phyloP scores from a whole-genome alignment of 768 basidiomycete genomes.

The Boletus sp. region DNA sequence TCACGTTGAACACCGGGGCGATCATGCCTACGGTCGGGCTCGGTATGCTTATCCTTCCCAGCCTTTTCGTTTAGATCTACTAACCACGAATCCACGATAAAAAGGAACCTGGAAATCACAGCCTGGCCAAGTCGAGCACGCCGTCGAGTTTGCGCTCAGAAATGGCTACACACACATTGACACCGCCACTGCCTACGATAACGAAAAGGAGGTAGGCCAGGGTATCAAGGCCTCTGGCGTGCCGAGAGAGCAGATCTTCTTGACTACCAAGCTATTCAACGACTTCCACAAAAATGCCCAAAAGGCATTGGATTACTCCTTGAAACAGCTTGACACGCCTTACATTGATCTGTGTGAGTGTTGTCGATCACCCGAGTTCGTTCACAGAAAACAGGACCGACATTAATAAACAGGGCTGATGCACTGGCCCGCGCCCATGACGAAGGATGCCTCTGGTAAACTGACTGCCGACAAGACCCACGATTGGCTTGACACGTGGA shows the following conservation, averaged over 20 bases:
- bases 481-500: conserved; percentile 78
- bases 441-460: conserved; percentile 34
- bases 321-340: conserved; percentile 60
- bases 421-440: conserved; percentile 81
- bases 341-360: conserved; percentile 76
- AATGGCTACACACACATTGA: conserved; percentile 71
- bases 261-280: conserved; percentile 71
- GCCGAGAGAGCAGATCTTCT: conserved; percentile 66
- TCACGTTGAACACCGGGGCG: conserved; percentile 73
- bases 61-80: background rate
- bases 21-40: conserved; percentile 74
- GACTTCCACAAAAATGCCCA: conserved; percentile 55
- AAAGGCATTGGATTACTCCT: conserved; percentile 60
- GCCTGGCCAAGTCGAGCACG: conserved; percentile 65
- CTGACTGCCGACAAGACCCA: conserved; percentile 46
- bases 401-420: conserved; percentile 68
- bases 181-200: conserved; percentile 64
- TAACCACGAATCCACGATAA: background rate
- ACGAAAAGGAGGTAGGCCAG: conserved; percentile 70
- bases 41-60: conserved; percentile 32
- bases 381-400: conserved; percentile 50
- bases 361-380: no score
- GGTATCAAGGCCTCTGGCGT: conserved; percentile 77
- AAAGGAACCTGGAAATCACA: conserved; percentile 72
- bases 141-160: conserved; percentile 69